Conservation (phyloP, 768 basidiomycete species). For the Lactarius sp. region DNA sequence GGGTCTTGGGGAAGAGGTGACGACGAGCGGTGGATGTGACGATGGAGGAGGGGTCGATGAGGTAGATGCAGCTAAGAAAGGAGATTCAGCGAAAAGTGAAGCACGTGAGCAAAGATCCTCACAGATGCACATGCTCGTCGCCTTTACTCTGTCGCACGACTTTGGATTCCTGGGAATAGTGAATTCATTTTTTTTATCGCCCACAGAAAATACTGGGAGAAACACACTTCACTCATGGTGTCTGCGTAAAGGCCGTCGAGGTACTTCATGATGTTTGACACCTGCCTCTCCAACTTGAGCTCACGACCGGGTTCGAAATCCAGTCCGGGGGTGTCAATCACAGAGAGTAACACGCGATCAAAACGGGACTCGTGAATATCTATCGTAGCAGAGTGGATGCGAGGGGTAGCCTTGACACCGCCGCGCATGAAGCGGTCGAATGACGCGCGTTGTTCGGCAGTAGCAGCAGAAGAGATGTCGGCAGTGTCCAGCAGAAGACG, state of each 20-base stretch:
- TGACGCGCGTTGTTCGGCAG: slow-evolving; percentile 62
- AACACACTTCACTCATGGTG: slow-evolving; percentile 76
- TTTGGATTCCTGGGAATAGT: slow-evolving; percentile 66
- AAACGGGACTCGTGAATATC: slow-evolving; percentile 83
- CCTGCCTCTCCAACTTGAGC: slow-evolving; percentile 73
- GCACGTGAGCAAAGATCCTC: slow-evolving; percentile 32
- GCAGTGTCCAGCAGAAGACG: slow-evolving; percentile 80
- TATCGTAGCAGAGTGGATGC: slow-evolving; percentile 62
- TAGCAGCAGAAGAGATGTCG: slow-evolving; percentile 73
- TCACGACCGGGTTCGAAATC: slow-evolving; percentile 72
- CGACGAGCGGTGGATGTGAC: slow-evolving; percentile 50
- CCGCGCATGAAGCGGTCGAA: slow-evolving; percentile 63
- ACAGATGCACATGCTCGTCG: slow-evolving; percentile 89
- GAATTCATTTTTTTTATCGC: not conserved
- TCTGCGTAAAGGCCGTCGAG: slow-evolving; percentile 78
- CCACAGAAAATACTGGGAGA: not conserved
- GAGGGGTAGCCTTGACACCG: slow-evolving; percentile 52
- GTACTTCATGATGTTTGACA: slow-evolving; percentile 68
- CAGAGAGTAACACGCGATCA: slow-evolving; percentile 72
- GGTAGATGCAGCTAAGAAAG: slow-evolving; percentile 65
- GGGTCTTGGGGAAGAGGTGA: slow-evolving; percentile 50
- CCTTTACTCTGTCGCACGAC: slow-evolving; percentile 82
- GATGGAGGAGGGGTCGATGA: slow-evolving; percentile 75
- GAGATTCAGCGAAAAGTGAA: not conserved
- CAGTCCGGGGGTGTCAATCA: slow-evolving; percentile 82